Percentiles rank a stretch among this genome's conserved stretches.
Evolutionary conservation across 2,329 filamentous ascomycete genomes (phyloP).

Genomic region (Xylariaceae sp.): DNA sequence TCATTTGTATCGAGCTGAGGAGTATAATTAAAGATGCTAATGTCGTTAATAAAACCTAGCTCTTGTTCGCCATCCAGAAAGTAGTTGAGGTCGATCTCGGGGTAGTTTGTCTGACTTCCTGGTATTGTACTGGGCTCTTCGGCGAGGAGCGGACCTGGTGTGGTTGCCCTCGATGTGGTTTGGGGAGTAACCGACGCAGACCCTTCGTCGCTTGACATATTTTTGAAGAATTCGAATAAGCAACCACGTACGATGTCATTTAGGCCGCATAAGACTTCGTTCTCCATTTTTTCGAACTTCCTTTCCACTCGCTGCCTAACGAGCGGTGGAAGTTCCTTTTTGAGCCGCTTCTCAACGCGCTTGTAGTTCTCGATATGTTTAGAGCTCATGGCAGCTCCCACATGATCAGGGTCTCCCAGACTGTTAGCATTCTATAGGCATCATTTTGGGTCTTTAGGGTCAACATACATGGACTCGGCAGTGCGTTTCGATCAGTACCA

Average conservation of each 20-base stretch:
- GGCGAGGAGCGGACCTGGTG: constrained; percentile 14
- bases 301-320: constrained; percentile 37
- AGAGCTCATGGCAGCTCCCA: constrained; percentile 27
- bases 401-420: constrained; percentile 34
- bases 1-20: constrained; percentile 17
- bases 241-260: constrained; percentile 37
- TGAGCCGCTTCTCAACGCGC: constrained; percentile 34
- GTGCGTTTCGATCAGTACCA: constrained; percentile 32
- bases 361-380: constrained; percentile 32
- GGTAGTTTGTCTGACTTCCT: constrained; percentile 10
- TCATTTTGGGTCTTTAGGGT: neutral
- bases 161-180: constrained; percentile 29
- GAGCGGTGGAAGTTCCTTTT: constrained; percentile 36
- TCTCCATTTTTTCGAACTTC: constrained; percentile 36
- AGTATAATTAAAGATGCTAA: constrained; percentile 25
- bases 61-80: constrained; percentile 25
- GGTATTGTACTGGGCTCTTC: constrained; percentile 9
- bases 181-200: constrained; percentile 32
- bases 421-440: constrained; percentile 19
- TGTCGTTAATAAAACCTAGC: neutral
- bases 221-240: constrained; percentile 36
- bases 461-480: constrained; percentile 41
- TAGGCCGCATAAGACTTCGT: constrained; percentile 33
- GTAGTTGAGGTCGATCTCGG: constrained; percentile 27
- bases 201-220: constrained; percentile 29